Percentiles rank a stretch among this genome's conserved stretches.
phyloP scores from a whole-genome alignment of 164 flowering plant genomes.

The Annona squamosa region DNA sequence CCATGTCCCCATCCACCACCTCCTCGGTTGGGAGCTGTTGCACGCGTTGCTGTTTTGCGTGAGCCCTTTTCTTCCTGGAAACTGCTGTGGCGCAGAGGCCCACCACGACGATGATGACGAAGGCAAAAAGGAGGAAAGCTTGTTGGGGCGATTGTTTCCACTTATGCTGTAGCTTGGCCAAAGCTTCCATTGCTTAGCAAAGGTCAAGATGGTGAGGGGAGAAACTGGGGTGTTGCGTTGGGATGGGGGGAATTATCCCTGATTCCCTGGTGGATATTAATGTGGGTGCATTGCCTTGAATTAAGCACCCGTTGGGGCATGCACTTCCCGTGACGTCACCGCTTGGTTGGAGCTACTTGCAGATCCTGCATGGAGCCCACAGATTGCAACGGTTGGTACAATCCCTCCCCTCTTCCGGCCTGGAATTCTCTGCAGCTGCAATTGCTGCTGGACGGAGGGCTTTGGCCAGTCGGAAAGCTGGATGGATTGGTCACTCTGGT shows the following conservation, averaged over 20 bases:
- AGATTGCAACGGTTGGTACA: background rate
- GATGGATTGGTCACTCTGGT: no score
- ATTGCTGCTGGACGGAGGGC: no score
- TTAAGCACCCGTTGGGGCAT: background rate
- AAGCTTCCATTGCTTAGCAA: slow-evolving; percentile 45
- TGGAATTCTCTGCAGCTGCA: background rate
- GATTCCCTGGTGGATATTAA: background rate
- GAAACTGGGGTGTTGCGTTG: background rate
- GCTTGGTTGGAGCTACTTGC: background rate
- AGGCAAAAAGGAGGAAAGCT: slow-evolving; percentile 34
- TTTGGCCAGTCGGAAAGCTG: no score
- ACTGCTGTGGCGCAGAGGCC: slow-evolving; percentile 30
- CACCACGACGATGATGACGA: slow-evolving; percentile 26
- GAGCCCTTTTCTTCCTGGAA: slow-evolving; percentile 15
- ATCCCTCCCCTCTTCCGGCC: background rate
- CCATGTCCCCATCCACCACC: background rate
- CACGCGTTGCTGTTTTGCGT: slow-evolving; percentile 1
- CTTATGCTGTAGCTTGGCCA: slow-evolving; percentile 58
- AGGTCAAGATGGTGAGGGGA: background rate
- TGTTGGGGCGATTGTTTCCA: slow-evolving; percentile 47
- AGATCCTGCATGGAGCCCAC: background rate
- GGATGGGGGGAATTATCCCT: background rate
- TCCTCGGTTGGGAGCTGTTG: background rate
- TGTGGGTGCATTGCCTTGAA: background rate
- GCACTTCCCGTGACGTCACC: slow-evolving; percentile 13